Evolutionary conservation across 306 rosid species (phyloP).

Genomic region (Nissolia schottii): DNA sequence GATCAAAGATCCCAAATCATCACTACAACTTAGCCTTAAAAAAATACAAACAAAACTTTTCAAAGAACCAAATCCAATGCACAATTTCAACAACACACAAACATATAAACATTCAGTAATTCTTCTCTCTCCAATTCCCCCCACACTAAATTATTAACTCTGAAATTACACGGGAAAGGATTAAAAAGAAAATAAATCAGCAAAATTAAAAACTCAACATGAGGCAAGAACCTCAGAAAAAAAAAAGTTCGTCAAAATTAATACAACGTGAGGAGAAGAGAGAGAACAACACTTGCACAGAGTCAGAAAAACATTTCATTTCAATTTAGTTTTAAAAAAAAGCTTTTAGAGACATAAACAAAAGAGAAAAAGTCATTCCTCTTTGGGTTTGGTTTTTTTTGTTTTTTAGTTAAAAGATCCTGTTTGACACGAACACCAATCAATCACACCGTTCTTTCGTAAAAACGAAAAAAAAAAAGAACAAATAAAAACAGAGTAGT

Average conservation of each 20-base stretch:
- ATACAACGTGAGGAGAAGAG: conserved; percentile 21
- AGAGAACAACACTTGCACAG: neutral
- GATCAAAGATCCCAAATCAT: conserved; percentile 40
- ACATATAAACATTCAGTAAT: conserved; percentile 13
- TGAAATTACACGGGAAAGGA: conserved; percentile 2
- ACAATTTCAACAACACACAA: conserved; percentile 10
- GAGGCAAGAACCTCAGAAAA: conserved; percentile 14
- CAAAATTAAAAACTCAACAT: conserved; percentile 5
- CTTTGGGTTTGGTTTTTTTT: conserved; percentile 6
- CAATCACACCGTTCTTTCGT: conserved; percentile 42
- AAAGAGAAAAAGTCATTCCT: neutral
- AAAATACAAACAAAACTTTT: neutral
- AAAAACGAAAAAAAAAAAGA: conserved; percentile 13
- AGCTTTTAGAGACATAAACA: neutral
- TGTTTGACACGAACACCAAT: conserved; percentile 38
- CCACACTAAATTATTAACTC: conserved; percentile 4
- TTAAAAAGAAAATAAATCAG: neutral
- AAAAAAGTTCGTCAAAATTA: conserved; percentile 38
- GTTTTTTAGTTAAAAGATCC: conserved; percentile 25
- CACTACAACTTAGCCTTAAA: conserved; percentile 14
- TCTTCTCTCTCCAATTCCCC: conserved; percentile 11
- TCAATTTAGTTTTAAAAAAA: neutral
- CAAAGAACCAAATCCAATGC: conserved; percentile 22
- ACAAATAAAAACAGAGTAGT: conserved; percentile 15
- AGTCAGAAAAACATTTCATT: conserved; percentile 24